Conservation (phyloP, 1,284 basidiomycete species). For the Cryptococcus deneoformans region DNA sequence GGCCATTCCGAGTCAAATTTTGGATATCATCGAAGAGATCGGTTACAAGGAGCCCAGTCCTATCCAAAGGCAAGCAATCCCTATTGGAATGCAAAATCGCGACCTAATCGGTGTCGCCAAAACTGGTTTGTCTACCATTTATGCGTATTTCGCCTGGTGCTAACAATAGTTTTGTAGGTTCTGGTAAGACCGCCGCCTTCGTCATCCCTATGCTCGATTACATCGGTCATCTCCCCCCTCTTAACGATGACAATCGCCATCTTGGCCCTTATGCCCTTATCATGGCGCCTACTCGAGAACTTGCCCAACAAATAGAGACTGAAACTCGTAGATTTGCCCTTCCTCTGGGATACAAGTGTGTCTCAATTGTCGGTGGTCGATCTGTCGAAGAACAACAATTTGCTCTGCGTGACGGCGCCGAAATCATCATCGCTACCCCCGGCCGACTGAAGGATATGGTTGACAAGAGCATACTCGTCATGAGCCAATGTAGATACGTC, state of each 20-base stretch:
- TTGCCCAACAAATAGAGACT: conserved; percentile 95
- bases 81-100: conserved; percentile 91
- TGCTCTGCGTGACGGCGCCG: conserved; percentile 89
- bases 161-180: conserved; percentile 58
- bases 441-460: conserved; percentile 97
- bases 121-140: conserved; percentile 61
- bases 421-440: conserved; percentile 98
- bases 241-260: conserved; percentile 88
- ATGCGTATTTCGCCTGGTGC: background rate
- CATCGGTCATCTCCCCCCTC: conserved; percentile 77
- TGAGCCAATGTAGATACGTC: conserved; percentile 94
- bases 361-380: conserved; percentile 95
- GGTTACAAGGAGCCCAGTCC: conserved; percentile 97
- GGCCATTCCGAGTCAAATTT: conserved; percentile 69
- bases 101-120: conserved; percentile 99
- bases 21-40: conserved; percentile 81
- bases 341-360: conserved; percentile 83
- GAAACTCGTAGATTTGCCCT: conserved; percentile 89
- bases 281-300: conserved; percentile 91
- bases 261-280: conserved; percentile 93
- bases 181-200: conserved; percentile 99
- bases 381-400: conserved; percentile 96
- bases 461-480: conserved; percentile 89
- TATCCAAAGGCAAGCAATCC: conserved; percentile 97
- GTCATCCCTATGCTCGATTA: conserved; percentile 97